Evolutionary conservation across 345 rosid genomes (phyloP), one percentile per base, ranked within the genome.

Genomic region (Citrus unshiu): DNA sequence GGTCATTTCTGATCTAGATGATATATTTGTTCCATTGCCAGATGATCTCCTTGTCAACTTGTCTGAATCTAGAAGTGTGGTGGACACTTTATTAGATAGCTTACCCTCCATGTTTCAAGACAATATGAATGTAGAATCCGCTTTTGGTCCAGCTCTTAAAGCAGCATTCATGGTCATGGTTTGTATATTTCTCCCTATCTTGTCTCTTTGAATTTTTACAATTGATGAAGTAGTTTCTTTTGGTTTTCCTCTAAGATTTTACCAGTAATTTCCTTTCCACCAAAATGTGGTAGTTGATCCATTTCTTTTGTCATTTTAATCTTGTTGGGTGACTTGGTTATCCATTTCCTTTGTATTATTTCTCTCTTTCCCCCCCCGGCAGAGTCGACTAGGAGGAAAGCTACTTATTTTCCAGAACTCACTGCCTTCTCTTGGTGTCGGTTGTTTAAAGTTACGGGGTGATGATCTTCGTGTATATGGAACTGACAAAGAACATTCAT

Each of bases 41-140:
- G 98, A 97, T 85, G 99, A 97, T 87, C 98, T 97, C 83, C 97
- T 94, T 76, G 99, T 97, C 80, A 97, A 97, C 87, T 89, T 97
- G 86, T 93, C 99, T 72, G 99, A 97, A 86, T 97, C 99, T 37
- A 92, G 91, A 89, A 88, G 67, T 79, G 98, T 97, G 71, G 96
- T 97, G 77, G 98, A 92, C 61, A 86, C 95, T 73, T 97, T 94
- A 81, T 87, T 97, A 34, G 99, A 97, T 85, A 93, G 93, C 84
- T 87, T 97, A 79, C 98, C 98, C 34, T 78, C 95, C 77, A 97
- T 97, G 98, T 97, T 97, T 81, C 95, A 90, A 81, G 95, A 94
- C 83, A 94, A 89, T 81, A 65, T 90, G 78, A 97, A 93, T 81
- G 83, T 97, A 59, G 99, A 97, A 87, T 97, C 99, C 57, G 99